Base-by-base conservation (phyloP, 441 rosid species). In the Gossypium aridum region DNA sequence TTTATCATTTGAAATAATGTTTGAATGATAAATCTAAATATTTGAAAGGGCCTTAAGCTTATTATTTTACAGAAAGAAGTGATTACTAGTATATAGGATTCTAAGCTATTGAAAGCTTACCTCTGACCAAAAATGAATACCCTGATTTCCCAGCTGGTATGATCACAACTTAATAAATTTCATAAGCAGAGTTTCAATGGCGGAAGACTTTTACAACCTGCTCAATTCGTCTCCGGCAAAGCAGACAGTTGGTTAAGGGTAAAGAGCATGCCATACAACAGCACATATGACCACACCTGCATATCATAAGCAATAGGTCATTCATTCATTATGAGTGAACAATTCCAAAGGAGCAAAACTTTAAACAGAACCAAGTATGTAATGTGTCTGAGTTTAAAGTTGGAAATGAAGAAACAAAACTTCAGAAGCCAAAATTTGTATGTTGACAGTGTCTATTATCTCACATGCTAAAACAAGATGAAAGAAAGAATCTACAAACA, bases 241-340 rank as follows among this genome's bases (percentile, higher is more conserved):
- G 98, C 55, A 95, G 99, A 67, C 98, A 93, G 79, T 74, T 88
- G 75, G 85, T 84, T 83, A 95, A 79, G 63, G 89, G 92, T 0
- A 86, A 86, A 60, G 91, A 86, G 82, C 99, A 95, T 28, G 91
- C 9, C 12, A 75, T 86, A 81, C 99, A 95, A 75, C 98, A 89
- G 80, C 99, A 95, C 99, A 95, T 90, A 81, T 93, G 99, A 70
- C 96, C 99, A 75, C 99, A 95, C 88, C 97, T 93, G 88, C 85
- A 75, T 64, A 77, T 66, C 76, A 78, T 75, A 75, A 74, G 61
- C 53, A 25, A 67, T 65, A 77, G 67, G 14, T 51, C 34, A 61
- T 3, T 26, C 28, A 23, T 59, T 28, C 22, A 16, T 63, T 60
- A 47, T 4, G 13, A 16, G 2, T 69, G 61, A 26, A 26, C 25